A percentile compares a stretch with the other conserved stretches of the same genome.
phyloP scores from a whole-genome alignment of 2,329 filamentous ascomycete species.

The Pseudogymnoascus pannorum region DNA sequence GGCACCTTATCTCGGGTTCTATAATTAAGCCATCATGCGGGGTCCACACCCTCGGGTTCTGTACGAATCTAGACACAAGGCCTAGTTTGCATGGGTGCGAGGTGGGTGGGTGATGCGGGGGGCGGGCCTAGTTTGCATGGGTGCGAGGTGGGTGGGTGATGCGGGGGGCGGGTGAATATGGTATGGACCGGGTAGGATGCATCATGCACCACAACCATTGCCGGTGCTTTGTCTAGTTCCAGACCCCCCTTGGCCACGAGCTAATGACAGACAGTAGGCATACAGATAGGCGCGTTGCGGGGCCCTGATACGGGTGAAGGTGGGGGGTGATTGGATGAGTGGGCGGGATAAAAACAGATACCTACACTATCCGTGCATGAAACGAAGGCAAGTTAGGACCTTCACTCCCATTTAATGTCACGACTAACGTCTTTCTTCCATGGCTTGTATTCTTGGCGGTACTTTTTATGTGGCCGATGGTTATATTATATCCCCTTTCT shows the following conservation, averaged over 20 bases:
- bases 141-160: not conserved
- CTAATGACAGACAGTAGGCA: not conserved
- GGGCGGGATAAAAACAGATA: not conserved
- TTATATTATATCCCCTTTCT: not conserved
- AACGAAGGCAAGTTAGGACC: not conserved
- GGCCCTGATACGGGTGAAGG: not conserved
- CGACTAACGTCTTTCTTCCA: not conserved
- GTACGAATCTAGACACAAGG: not conserved
- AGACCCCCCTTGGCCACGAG: not conserved
- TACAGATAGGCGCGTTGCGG: not conserved
- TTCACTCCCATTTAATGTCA: not conserved
- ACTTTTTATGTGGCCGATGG: not conserved
- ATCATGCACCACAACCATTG: not conserved
- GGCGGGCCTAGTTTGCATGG: not conserved
- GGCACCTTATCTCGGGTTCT: not conserved
- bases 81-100: not conserved
- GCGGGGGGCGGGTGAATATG: not conserved
- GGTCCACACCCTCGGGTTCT: not conserved
- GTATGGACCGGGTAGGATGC: not conserved
- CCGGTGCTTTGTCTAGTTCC: not conserved
- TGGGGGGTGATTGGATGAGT: not conserved
- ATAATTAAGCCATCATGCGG: not conserved
- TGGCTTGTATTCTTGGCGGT: not conserved
- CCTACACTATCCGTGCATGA: not conserved
- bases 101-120: too few species aligned